Evolutionary conservation across 306 rosid genomes (phyloP), one percentile per base, ranked within the genome.

Genomic region (Corylus heterophylla): DNA sequence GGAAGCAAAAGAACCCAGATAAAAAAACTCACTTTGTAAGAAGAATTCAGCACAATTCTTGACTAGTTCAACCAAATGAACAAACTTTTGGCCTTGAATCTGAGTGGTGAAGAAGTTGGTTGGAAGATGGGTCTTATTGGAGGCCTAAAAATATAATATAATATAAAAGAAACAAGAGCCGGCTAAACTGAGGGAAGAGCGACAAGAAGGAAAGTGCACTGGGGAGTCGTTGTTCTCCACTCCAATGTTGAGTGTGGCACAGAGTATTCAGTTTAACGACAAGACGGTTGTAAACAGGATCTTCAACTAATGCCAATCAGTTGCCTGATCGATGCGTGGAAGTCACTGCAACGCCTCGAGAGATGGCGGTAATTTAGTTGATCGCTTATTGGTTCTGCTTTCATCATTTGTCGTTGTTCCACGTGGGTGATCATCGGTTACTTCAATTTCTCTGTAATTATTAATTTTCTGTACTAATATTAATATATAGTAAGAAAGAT

Each of bases 281-380:
- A 82, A 85, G 72, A 20, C 27, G 9, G 50, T 6, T 35, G 70
- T 14, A 80, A 81, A 75, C 14, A 50, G 79, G 31, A 55, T 54
- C 42, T 71, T 67, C 79, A 58, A 76, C 73, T 48, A 62, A 48
- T 39, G 75, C 91, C 88, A 70, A 62, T 73, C 77, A 61, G 77
- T 44, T 75, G 13, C 31, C 7, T 42, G 8, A 22, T 22, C 25
- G 25, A 6, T 5, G 45, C 45, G 45, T 42, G 45, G 1, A 42
- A 42, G 45, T 42, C 45, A 42, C 6, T 42, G 45, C 45, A 42
- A 7, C 39, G 14, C 37, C 1, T 16, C 47, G 55, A 51, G 6
- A 51, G 55, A 51, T 51, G 14, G 18, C n/a, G 16, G 54, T 14
- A 51, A 5, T 13, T 51, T 51, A 51, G 55, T 1, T 1, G 8